Evolutionary conservation across 306 rosid species (phyloP).

Genomic region (Amphicarpaea edgeworthii): DNA sequence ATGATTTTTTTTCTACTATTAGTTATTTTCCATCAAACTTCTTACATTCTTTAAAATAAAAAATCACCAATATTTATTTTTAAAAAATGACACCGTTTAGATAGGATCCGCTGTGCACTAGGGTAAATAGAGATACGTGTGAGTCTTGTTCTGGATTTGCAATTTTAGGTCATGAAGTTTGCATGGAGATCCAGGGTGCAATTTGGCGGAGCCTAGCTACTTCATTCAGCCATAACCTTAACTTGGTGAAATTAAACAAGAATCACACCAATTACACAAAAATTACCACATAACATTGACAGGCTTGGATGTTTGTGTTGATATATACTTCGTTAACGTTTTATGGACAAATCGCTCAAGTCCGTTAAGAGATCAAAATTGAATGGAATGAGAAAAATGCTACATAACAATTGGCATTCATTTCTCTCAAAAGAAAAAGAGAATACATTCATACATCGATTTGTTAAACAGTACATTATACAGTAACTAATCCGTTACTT

Average conservation of each 20-base stretch:
- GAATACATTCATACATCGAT: not conserved
- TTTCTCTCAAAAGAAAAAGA: too few species aligned
- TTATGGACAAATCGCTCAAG: not conserved
- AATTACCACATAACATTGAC: too few species aligned
- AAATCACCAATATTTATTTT: not conserved
- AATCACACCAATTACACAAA: too few species aligned
- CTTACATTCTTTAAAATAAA: not conserved
- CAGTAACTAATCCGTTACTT: not conserved
- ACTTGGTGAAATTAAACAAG: too few species aligned
- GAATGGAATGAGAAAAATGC: not conserved
- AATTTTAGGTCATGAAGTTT: not conserved
- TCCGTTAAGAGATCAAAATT: not conserved
- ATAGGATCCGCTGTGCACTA: not conserved
- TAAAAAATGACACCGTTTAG: not conserved
- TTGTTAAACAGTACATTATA: not conserved
- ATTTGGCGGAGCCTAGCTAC: not conserved
- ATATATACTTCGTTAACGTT: not conserved
- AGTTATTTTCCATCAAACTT: not conserved
- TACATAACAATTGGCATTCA: not conserved
- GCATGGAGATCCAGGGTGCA: conserved; percentile 1
- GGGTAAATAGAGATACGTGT: not conserved
- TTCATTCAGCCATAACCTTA: not conserved
- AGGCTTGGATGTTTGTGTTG: not conserved
- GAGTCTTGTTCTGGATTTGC: not conserved
- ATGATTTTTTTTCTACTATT: too few species aligned